These are phyloP conservation scores for Phytophthora sp. DNA, from an alignment of 352 stramenopile species.

Conservation along the genomic window DNA sequence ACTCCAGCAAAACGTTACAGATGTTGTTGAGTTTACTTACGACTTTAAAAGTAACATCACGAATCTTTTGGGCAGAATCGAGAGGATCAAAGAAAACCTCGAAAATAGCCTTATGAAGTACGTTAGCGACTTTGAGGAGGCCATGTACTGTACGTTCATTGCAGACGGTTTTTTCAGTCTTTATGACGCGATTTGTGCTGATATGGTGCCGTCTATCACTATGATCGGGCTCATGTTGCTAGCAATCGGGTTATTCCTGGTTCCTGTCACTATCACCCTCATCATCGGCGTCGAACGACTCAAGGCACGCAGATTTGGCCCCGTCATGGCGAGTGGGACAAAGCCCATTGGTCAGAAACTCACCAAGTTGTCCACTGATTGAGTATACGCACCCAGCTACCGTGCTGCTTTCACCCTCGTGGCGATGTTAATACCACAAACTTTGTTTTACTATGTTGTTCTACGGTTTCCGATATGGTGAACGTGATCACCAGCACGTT, in stretches of 20 bases:
- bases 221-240: slow-evolving; percentile 84
- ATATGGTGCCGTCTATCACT: slow-evolving; percentile 68
- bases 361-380: neutral
- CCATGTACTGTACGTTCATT: slow-evolving; percentile 74
- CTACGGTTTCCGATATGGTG: too few species aligned
- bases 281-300: slow-evolving; percentile 72
- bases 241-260: slow-evolving; percentile 64
- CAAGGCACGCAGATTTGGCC: slow-evolving; percentile 54
- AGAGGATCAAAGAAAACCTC: slow-evolving; percentile 49
- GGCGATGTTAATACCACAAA: too few species aligned
- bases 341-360: slow-evolving; percentile 1
- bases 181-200: slow-evolving; percentile 55
- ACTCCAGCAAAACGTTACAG: slow-evolving; percentile 49
- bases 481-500: too few species aligned
- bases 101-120: slow-evolving; percentile 54
- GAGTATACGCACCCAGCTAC: too few species aligned
- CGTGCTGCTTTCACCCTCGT: too few species aligned
- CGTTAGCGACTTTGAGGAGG: slow-evolving; percentile 57
- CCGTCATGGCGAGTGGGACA: slow-evolving; percentile 47
- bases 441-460: too few species aligned
- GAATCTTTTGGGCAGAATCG: slow-evolving; percentile 41
- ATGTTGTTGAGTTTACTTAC: slow-evolving; percentile 38
- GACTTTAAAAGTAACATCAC: slow-evolving; percentile 59
- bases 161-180: slow-evolving; percentile 51
- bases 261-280: slow-evolving; percentile 70